A percentile compares a stretch with the other conserved stretches of the same genome.
Evolutionary conservation across 2,329 filamentous ascomycete genomes (phyloP).

Genomic region (Tolypocladium nubicola): DNA sequence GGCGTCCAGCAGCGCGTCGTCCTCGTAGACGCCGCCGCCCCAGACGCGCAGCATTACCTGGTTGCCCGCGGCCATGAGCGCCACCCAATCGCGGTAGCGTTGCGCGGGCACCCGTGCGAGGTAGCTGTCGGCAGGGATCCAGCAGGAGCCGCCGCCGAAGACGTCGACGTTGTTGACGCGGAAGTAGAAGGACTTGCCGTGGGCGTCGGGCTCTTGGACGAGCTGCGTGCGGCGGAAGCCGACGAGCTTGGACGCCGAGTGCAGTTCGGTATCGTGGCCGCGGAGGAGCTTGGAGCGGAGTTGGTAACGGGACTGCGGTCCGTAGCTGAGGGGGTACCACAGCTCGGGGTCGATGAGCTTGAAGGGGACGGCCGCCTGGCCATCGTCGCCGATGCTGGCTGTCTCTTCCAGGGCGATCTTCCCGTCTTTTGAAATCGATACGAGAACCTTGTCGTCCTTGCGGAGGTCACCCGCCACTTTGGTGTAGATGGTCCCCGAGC

Average conservation of each 20-base stretch:
- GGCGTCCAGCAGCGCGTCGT: slow-evolving; percentile 51
- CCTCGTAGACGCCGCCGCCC: slow-evolving; percentile 40
- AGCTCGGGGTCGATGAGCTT: slow-evolving; percentile 18
- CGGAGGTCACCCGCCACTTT: slow-evolving; percentile 22
- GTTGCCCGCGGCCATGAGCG: slow-evolving; percentile 48
- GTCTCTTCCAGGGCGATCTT: slow-evolving; percentile 7
- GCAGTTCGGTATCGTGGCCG: not conserved
- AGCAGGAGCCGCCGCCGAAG: slow-evolving; percentile 67
- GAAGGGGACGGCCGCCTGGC: slow-evolving; percentile 19
- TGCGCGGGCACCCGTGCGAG: slow-evolving; percentile 54
- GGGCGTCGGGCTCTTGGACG: slow-evolving; percentile 42
- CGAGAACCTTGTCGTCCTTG: slow-evolving; percentile 9
- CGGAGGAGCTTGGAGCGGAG: not conserved
- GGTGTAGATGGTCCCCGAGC: slow-evolving; percentile 19
- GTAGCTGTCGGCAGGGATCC: slow-evolving; percentile 71
- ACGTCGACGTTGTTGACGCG: slow-evolving; percentile 60
- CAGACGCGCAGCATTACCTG: slow-evolving; percentile 16
- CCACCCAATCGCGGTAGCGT: slow-evolving; percentile 40
- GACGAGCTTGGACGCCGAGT: slow-evolving; percentile 35
- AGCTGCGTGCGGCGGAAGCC: slow-evolving; percentile 53
- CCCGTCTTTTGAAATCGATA: slow-evolving; percentile 14
- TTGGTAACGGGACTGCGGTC: not conserved
- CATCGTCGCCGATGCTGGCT: not conserved
- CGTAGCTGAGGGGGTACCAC: slow-evolving; percentile 10
- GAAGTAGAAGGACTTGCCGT: slow-evolving; percentile 66